Conservation (phyloP, 2,329 filamentous ascomycete genomes). For the Epichloe amarillans region DNA sequence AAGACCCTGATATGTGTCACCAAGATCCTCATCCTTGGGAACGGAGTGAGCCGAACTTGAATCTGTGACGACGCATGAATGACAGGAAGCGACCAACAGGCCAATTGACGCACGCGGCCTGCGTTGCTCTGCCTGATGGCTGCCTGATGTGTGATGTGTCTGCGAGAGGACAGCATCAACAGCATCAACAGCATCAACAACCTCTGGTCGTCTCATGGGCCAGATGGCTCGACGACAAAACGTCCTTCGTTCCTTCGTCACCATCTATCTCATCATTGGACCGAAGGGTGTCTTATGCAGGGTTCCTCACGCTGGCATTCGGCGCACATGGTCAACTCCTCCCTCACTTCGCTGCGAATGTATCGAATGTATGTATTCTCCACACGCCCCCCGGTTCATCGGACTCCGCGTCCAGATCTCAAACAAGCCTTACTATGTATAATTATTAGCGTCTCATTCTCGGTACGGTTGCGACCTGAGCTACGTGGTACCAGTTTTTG, state of each 20-base stretch:
- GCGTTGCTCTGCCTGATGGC: not conserved
- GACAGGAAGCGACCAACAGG: not conserved
- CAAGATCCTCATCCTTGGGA: not conserved
- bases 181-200: no score
- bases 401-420: not conserved
- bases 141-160: no score
- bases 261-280: no score
- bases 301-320: not conserved
- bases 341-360: not conserved
- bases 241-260: no score
- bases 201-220: no score
- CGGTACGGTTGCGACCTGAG: not conserved
- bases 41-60: not conserved
- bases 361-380: not conserved
- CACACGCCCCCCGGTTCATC: not conserved
- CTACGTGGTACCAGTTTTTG: not conserved
- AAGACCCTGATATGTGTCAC: slow-evolving; percentile 2
- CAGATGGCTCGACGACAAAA: no score
- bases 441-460: not conserved
- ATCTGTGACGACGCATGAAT: not conserved
- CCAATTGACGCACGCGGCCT: not conserved
- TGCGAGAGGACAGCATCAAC: no score
- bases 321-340: not conserved
- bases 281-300: not conserved
- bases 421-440: not conserved